Evolutionary conservation across 805 yeast genomes (phyloP).

Genomic region (Candida succiphila): DNA sequence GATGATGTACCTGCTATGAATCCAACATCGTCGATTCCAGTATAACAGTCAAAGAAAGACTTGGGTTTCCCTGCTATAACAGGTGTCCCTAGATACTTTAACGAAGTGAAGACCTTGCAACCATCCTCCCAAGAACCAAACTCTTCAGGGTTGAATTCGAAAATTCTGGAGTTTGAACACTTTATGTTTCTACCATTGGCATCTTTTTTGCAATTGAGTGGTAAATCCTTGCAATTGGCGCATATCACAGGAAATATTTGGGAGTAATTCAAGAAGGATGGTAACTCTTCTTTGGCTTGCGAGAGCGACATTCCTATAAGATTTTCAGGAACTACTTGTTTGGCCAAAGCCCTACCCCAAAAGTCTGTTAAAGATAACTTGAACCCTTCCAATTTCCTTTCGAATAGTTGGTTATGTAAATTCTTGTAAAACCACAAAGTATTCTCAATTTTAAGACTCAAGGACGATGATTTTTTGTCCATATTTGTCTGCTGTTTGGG

Average conservation of each 20-base stretch:
- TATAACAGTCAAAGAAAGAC: conserved; percentile 25
- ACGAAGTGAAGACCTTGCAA: conserved; percentile 35
- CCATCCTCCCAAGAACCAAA: conserved; percentile 58
- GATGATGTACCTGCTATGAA: conserved; percentile 58
- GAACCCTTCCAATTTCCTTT: conserved; percentile 43
- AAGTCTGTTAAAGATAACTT: conserved; percentile 54
- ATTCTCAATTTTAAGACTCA: no score
- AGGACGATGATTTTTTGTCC: no score
- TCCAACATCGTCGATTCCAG: conserved; percentile 49
- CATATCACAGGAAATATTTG: conserved; percentile 43
- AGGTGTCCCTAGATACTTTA: conserved; percentile 42
- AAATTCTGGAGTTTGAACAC: conserved; percentile 31
- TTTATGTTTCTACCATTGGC: no score
- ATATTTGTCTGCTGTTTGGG: no score
- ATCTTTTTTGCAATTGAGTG: no score
- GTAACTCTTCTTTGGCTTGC: conserved; percentile 24
- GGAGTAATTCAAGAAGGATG: conserved; percentile 25
- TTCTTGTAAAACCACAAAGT: conserved; percentile 38
- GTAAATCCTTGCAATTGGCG: conserved; percentile 25
- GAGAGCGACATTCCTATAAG: conserved; percentile 30
- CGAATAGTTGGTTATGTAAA: conserved; percentile 42
- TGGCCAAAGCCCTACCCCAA: conserved; percentile 55
- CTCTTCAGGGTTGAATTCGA: conserved; percentile 57
- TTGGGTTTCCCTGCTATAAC: conserved; percentile 32
- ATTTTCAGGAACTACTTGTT: conserved; percentile 34